Base-by-base conservation (phyloP, 768 basidiomycete species). In the Coprinopsis strossmayeri region DNA sequence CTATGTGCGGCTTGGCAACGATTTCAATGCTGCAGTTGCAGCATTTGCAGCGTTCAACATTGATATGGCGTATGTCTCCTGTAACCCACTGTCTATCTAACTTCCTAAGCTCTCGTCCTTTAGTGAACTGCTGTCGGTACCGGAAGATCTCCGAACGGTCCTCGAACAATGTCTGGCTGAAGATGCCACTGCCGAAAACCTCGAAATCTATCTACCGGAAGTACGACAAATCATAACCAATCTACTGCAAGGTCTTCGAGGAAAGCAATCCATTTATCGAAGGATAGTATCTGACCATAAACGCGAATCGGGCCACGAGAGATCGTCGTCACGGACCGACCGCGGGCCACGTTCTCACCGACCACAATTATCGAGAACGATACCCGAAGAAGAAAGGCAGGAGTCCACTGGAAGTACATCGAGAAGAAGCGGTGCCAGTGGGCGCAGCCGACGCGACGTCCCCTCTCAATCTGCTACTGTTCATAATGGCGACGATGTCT, bases 1-100 rank as follows among this genome's bases (percentile, higher is more conserved):
- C 46, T 99, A 99, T 66, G 96, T 99, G 46, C 81, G 83, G 47
- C 74, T 99, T 20, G 96, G 96, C 20, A 97, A 98, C 66, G 94
- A 96, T 62, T 98, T 99, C 73, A 97, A 97, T 61, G 79, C 81
- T 13, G 93, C 93, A 9, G 90, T 94, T 32, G 79, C 85, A 46
- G 91, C 93, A 1, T 99, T 99, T 62, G 77, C 78, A 2, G 71
- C 77, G 11, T 91, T 84, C 55, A 82, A 84, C 53, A 94, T 99
- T 50, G 81, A 87, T 52, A 97, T 98, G 87, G 72, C 76, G 95
- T 97, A 65, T 64, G 91, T 78, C 27, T 35, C 20, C 28, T 35
- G 11, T 11, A 27, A 5, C 30, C 20, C 24, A 17, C 21, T 17
- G 9, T 24, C 13, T 24, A 5, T 32, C 2, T 25, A 18, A 30